Percentiles rank a stretch among this genome's conserved stretches.
Conservation (phyloP, 2,329 filamentous ascomycete species). For the Penicillium crustosum region DNA sequence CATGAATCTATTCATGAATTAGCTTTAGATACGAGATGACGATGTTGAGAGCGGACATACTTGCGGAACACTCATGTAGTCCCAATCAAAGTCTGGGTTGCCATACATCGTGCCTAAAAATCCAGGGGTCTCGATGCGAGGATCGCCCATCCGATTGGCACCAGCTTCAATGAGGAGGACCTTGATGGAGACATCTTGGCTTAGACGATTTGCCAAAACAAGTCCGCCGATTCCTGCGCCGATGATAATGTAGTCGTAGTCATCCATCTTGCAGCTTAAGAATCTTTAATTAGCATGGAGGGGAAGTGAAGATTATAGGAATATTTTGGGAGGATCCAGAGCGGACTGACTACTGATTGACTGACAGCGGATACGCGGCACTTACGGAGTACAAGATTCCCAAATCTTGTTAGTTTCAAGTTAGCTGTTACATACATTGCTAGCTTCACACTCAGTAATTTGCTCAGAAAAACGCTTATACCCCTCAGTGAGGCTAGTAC, state of each 20-base stretch:
- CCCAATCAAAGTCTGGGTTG: conserved; percentile 29
- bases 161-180: conserved; percentile 35
- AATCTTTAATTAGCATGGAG: neutral
- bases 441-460: neutral
- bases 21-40: neutral
- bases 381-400: neutral
- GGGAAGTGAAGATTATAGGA: neutral
- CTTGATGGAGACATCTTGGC: conserved; percentile 24
- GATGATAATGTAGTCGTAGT: conserved; percentile 34
- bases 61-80: conserved; percentile 28
- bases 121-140: conserved; percentile 25
- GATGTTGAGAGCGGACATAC: conserved; percentile 5
- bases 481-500: neutral
- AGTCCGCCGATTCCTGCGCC: conserved; percentile 36
- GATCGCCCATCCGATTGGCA: conserved; percentile 23
- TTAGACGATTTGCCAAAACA: conserved; percentile 34
- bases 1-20: conserved; percentile 19
- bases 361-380: neutral
- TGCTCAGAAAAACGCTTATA: neutral
- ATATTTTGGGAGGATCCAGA: neutral
- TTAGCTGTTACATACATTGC: neutral
- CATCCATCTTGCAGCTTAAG: neutral
- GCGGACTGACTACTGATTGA: neutral
- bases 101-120: conserved; percentile 20
- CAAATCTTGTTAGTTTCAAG: neutral